phyloP scores from a whole-genome alignment of 305 asterid species.

The Fraxinus nigra region DNA sequence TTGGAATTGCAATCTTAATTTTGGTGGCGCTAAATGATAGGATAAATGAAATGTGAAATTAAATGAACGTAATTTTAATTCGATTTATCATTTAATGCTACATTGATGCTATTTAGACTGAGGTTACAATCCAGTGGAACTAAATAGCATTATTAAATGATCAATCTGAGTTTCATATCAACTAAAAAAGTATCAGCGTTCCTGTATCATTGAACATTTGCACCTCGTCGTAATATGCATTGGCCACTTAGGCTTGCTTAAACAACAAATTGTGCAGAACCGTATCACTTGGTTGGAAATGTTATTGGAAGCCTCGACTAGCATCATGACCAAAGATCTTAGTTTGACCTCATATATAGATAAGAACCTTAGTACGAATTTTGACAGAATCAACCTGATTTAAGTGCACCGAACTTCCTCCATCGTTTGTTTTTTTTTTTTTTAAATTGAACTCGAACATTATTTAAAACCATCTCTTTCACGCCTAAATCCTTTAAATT shows the following conservation, averaged over 20 bases:
- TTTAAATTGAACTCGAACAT: too few relatives aligned
- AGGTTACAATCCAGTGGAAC: too few relatives aligned
- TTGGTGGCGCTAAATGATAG: too few relatives aligned
- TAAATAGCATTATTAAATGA: too few relatives aligned
- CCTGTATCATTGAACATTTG: not conserved
- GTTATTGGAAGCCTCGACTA: not conserved
- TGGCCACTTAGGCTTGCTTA: not conserved
- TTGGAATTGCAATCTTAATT: too few relatives aligned
- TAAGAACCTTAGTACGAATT: not conserved
- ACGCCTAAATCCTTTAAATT: too few relatives aligned
- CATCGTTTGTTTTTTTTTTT: too few relatives aligned
- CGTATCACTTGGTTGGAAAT: not conserved
- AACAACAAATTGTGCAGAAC: not conserved
- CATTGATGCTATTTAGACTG: too few relatives aligned
- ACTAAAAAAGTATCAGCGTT: not conserved
- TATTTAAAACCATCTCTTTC: too few relatives aligned
- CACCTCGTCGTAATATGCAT: not conserved
- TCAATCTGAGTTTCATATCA: not conserved
- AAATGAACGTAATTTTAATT: too few relatives aligned
- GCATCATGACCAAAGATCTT: not conserved
- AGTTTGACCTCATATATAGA: not conserved
- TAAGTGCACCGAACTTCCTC: not conserved
- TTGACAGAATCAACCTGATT: not conserved
- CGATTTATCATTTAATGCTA: too few relatives aligned
- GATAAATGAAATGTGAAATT: too few relatives aligned